Percentiles rank a stretch among this genome's conserved stretches.
phyloP scores from a whole-genome alignment of 1,284 basidiomycete species.

The Trichosporon sp. region DNA sequence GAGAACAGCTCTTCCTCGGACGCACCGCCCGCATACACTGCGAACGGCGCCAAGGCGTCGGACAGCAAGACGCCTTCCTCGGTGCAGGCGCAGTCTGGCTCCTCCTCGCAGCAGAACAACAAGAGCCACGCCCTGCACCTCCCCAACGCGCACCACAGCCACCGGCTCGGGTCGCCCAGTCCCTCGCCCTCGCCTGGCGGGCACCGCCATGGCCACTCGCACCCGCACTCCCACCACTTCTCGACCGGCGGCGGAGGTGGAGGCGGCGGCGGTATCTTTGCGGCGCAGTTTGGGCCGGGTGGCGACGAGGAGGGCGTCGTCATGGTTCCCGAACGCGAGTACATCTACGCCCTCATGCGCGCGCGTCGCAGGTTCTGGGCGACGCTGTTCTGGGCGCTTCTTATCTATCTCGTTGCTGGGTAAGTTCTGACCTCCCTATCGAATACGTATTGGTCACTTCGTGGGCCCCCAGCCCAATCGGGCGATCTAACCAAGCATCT shows the following conservation, averaged over 20 bases:
- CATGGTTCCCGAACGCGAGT: constrained; percentile 24
- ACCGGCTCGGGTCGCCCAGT: background rate
- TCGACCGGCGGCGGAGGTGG: no score
- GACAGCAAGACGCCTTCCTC: background rate
- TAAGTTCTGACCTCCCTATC: constrained; percentile 34
- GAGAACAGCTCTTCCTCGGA: background rate
- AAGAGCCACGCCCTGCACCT: background rate
- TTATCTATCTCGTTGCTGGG: constrained; percentile 52
- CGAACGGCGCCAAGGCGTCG: background rate
- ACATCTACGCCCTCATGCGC: constrained; percentile 37
- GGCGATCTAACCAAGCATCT: no score
- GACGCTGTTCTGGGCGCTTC: constrained; percentile 51
- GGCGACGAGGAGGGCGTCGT: constrained; percentile 24
- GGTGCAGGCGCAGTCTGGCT: background rate
- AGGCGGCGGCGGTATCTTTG: no score
- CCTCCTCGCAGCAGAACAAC: background rate
- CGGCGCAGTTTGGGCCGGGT: background rate
- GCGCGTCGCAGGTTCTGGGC: constrained; percentile 51
- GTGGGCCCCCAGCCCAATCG: no score
- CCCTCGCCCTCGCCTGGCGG: background rate
- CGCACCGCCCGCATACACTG: background rate
- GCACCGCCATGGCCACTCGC: background rate
- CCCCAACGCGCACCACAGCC: background rate
- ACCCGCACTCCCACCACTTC: background rate
- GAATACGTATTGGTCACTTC: no score